A percentile compares a stretch with the other conserved stretches of the same genome.
phyloP scores from a whole-genome alignment of 345 rosid species.

The Rhizophora mangle region DNA sequence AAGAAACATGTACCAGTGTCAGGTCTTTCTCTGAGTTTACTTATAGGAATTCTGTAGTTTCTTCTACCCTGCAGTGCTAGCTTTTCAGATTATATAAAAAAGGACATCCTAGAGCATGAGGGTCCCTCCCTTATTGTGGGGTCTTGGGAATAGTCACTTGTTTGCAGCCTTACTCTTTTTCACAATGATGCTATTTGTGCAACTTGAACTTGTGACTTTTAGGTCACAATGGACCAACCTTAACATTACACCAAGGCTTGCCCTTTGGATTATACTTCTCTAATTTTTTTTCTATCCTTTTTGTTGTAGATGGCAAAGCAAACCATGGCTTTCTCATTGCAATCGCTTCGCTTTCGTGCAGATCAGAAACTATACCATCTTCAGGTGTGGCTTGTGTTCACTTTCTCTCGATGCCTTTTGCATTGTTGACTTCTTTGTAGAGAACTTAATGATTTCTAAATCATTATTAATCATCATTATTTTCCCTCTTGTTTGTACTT shows the following conservation, averaged over 20 bases:
- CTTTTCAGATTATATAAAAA: too few species aligned
- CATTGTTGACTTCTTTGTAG: neutral
- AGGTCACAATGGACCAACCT: too few species aligned
- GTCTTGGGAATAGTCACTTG: too few species aligned
- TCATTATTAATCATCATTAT: too few species aligned
- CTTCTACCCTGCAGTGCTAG: too few species aligned
- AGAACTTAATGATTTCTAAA: neutral
- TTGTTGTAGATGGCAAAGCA: conserved; percentile 85
- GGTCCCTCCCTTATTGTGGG: too few species aligned
- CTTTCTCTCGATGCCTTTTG: neutral
- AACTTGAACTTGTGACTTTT: too few species aligned
- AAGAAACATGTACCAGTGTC: conserved; percentile 97
- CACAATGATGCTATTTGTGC: too few species aligned
- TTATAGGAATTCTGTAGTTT: conserved; percentile 3
- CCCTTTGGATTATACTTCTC: neutral
- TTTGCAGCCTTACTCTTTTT: too few species aligned
- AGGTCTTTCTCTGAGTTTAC: conserved; percentile 41
- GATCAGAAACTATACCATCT: conserved; percentile 96
- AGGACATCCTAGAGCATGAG: too few species aligned
- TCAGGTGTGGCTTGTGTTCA: conserved; percentile 48
- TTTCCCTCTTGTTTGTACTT: too few species aligned
- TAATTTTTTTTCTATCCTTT: neutral
- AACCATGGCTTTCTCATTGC: conserved; percentile 91
- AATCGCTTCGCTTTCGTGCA: conserved; percentile 74
- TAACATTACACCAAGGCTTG: conserved; percentile 5